A percentile compares a stretch with the other conserved stretches of the same genome.
These are phyloP conservation scores for Mycena citricolor DNA, from an alignment of 1,284 basidiomycete species.

Conservation along the genomic window DNA sequence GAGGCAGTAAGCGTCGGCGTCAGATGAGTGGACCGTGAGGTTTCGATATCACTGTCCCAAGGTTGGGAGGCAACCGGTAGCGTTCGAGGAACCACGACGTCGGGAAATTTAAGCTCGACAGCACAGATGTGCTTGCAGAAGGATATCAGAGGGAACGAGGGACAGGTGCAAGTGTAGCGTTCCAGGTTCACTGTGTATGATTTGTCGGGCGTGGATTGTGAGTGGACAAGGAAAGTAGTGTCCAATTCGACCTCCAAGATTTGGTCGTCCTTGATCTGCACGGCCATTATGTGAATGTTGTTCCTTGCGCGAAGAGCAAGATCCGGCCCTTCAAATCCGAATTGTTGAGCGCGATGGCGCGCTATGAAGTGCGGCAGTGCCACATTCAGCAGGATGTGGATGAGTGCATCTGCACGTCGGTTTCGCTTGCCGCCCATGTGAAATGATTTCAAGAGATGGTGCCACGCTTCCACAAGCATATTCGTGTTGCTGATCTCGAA, in stretches of 20 bases:
- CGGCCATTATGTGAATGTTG: background rate
- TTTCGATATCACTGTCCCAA: too few relatives aligned
- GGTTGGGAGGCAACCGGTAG: constrained; percentile 5
- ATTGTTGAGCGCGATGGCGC: constrained; percentile 13
- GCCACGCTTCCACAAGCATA: constrained; percentile 25
- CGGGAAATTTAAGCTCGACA: constrained; percentile 11
- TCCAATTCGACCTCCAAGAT: constrained; percentile 4
- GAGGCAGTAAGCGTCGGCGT: too few relatives aligned
- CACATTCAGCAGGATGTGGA: constrained; percentile 10
- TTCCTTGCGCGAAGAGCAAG: constrained; percentile 3
- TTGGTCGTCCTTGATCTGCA: constrained; percentile 1
- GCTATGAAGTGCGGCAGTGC: constrained; percentile 16
- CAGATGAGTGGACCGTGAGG: too few relatives aligned
- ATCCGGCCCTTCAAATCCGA: constrained; percentile 21
- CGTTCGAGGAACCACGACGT: background rate
- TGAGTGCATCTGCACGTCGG: constrained; percentile 22
- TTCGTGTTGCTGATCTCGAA: constrained; percentile 8
- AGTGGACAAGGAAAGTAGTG: constrained; percentile 6
- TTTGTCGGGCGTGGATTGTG: constrained; percentile 5
- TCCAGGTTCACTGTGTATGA: constrained; percentile 14
- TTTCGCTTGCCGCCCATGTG: constrained; percentile 25
- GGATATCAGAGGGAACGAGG: constrained; percentile 9
- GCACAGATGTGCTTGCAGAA: constrained; percentile 23
- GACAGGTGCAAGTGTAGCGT: constrained; percentile 13
- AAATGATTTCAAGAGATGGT: constrained; percentile 26